Conservation (phyloP, 371 early-diverging fungal genomes). For the Rhizopus delemar region DNA sequence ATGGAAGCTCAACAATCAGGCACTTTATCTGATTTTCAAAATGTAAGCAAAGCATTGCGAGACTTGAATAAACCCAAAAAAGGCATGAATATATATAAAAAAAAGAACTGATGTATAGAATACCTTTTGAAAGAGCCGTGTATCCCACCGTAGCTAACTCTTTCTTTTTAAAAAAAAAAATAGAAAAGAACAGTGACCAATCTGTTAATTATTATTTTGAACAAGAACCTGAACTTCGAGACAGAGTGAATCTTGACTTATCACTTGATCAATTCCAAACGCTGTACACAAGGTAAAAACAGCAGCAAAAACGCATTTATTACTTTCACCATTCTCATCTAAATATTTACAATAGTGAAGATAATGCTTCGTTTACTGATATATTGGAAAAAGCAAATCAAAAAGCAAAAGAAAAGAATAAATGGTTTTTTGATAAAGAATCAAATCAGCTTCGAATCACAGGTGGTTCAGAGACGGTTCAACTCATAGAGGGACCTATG, state of each 20-base stretch:
- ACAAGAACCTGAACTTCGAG: conserved; percentile 30
- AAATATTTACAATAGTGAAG: conserved; percentile 55
- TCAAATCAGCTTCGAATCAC: conserved; percentile 33
- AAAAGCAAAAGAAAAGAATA: conserved; percentile 58
- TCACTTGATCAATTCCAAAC: conserved; percentile 71
- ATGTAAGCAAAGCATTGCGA: conserved; percentile 26
- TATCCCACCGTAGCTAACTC: background rate
- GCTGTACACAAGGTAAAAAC: conserved; percentile 63
- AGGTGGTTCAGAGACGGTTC: conserved; percentile 14
- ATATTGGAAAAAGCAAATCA: conserved; percentile 67
- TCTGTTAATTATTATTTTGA: conserved; percentile 37
- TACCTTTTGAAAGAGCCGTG: too few species aligned
- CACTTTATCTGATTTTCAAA: conserved; percentile 27
- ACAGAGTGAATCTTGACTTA: conserved; percentile 44
- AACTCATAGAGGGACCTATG: conserved; percentile 35
- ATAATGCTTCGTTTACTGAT: conserved; percentile 78
- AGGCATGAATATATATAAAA: conserved; percentile 6
- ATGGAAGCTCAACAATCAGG: conserved; percentile 39
- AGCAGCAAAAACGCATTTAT: background rate
- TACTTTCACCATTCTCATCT: background rate
- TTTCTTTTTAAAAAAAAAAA: too few species aligned
- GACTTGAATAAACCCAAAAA: conserved; percentile 15
- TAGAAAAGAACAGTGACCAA: conserved; percentile 2
- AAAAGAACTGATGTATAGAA: background rate
- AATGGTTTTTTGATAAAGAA: conserved; percentile 75